Evolutionary conservation across 2,329 filamentous ascomycete species (phyloP).

Genomic region (Cladosporium sp.): DNA sequence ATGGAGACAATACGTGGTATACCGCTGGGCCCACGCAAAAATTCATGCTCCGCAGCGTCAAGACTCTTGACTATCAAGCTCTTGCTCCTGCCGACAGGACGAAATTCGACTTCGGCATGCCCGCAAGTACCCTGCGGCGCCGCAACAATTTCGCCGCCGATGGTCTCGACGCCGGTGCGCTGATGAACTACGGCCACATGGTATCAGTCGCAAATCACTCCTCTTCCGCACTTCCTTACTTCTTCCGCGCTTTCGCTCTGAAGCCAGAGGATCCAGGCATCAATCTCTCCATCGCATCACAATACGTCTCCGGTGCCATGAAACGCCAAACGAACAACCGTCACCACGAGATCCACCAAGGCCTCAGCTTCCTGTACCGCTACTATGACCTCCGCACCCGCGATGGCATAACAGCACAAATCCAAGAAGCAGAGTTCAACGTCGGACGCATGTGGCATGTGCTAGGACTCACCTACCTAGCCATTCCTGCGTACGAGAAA

Average conservation of each 20-base stretch:
- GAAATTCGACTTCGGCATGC: constrained; percentile 39
- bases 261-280: constrained; percentile 73
- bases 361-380: constrained; percentile 70
- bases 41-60: constrained; percentile 86
- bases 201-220: constrained; percentile 80
- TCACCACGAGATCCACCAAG: constrained; percentile 82
- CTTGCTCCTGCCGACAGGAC: constrained; percentile 50
- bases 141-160: constrained; percentile 27
- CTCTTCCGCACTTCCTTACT: constrained; percentile 81
- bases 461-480: constrained; percentile 68
- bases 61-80: constrained; percentile 72
- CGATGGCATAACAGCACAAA: constrained; percentile 30
- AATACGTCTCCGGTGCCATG: constrained; percentile 82
- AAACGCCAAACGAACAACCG: constrained; percentile 88
- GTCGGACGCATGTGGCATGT: constrained; percentile 71
- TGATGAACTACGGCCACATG: constrained; percentile 88
- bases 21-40: constrained; percentile 81
- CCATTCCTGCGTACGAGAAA: constrained; percentile 65
- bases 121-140: constrained; percentile 35
- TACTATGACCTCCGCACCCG: constrained; percentile 62
- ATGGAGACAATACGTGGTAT: constrained; percentile 70
- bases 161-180: constrained; percentile 69
- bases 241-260: constrained; percentile 62
- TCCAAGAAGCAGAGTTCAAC: constrained; percentile 76
- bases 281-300: constrained; percentile 74